Conservation (phyloP, 495 filamentous ascomycete species). For the Oleoguttula mirabilis region DNA sequence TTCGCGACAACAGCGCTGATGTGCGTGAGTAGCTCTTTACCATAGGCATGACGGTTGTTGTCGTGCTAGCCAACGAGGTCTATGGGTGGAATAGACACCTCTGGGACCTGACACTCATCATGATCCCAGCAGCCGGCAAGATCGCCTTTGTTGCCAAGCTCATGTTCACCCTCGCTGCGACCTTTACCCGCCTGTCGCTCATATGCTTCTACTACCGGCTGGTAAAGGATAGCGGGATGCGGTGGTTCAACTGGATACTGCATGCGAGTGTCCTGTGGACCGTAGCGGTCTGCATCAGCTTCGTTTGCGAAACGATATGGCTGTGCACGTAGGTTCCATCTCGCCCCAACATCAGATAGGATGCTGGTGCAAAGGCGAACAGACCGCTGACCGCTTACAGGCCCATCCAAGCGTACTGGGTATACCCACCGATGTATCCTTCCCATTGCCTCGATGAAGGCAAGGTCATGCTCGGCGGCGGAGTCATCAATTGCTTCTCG, state of each 20-base stretch:
- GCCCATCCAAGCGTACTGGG: conserved; percentile 45
- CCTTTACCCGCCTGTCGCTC: conserved; percentile 45
- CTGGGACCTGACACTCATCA: neutral
- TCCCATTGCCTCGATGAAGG: conserved; percentile 41
- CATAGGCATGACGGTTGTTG: conserved; percentile 21
- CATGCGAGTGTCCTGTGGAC: conserved; percentile 38
- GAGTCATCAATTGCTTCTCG: conserved; percentile 47
- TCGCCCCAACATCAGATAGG: neutral
- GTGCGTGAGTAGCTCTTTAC: conserved; percentile 18
- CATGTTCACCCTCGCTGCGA: conserved; percentile 41
- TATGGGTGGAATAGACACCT: conserved; percentile 45
- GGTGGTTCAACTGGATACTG: conserved; percentile 32
- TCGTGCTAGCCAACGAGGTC: conserved; percentile 24
- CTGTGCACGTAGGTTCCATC: conserved; percentile 41
- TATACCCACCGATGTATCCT: conserved; percentile 26
- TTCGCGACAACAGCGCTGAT: neutral
- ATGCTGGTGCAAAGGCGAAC: no score
- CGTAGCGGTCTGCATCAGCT: conserved; percentile 33
- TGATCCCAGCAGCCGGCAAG: conserved; percentile 25
- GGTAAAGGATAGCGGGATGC: conserved; percentile 30
- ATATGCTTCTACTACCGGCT: conserved; percentile 47
- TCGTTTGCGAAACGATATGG: conserved; percentile 41
- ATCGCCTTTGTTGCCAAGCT: conserved; percentile 42
- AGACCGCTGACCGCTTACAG: conserved; percentile 16
- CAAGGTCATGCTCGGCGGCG: conserved; percentile 39